Conservation (phyloP, 345 rosid species). For the Cardamine resedifolia region DNA sequence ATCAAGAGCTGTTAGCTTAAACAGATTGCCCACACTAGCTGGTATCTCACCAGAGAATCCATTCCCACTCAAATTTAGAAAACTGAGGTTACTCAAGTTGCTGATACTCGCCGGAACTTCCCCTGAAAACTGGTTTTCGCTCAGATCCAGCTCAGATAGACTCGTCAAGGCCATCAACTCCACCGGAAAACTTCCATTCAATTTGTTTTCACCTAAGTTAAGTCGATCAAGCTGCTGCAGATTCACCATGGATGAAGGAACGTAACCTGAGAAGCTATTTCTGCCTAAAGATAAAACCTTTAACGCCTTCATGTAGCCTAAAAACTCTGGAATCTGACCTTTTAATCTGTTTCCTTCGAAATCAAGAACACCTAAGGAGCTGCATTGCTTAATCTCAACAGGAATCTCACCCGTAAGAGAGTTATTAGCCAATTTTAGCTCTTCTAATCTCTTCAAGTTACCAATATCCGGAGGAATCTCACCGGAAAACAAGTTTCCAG, state of each 20-base stretch:
- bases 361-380: slow-evolving; percentile 58
- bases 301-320: slow-evolving; percentile 57
- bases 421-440: slow-evolving; percentile 68
- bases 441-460: slow-evolving; percentile 51
- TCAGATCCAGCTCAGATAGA: slow-evolving; percentile 69
- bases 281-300: slow-evolving; percentile 59
- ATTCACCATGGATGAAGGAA: slow-evolving; percentile 55
- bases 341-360: slow-evolving; percentile 65
- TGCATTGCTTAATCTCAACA: slow-evolving; percentile 60
- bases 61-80: slow-evolving; percentile 60
- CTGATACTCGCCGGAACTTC: slow-evolving; percentile 56
- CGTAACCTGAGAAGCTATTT: slow-evolving; percentile 63
- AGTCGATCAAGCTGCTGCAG: slow-evolving; percentile 54
- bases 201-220: slow-evolving; percentile 51
- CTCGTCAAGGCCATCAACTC: slow-evolving; percentile 57
- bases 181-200: slow-evolving; percentile 65
- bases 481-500: slow-evolving; percentile 70
- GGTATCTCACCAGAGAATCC: slow-evolving; percentile 60
- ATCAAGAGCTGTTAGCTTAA: slow-evolving; percentile 54
- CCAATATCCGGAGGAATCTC: slow-evolving; percentile 63
- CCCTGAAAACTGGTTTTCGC: slow-evolving; percentile 60
- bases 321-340: slow-evolving; percentile 64
- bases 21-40: slow-evolving; percentile 48
- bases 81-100: slow-evolving; percentile 46
- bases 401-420: slow-evolving; percentile 65